A percentile compares a stretch with the other conserved stretches of the same genome.
These are phyloP conservation scores for Orbilia ellipsospora DNA, from an alignment of 2,329 filamentous ascomycete species.

Conservation along the genomic window DNA sequence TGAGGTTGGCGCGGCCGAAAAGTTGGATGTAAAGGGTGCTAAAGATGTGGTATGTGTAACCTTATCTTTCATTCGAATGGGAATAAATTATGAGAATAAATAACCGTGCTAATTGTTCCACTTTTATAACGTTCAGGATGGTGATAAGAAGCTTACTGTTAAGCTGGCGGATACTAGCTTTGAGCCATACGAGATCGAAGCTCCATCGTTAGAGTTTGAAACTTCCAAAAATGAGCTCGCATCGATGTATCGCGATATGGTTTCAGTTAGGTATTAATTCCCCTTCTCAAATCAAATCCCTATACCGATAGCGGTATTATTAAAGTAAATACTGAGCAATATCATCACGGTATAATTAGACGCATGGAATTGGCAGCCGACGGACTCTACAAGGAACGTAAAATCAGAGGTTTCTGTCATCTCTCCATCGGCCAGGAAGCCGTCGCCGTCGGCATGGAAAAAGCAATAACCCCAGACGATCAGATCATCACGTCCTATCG, in stretches of 20 bases:
- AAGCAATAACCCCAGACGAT: conserved; percentile 89
- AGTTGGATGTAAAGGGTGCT: background rate
- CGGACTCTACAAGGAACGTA: conserved; percentile 99
- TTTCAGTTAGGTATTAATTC: conserved; percentile 79
- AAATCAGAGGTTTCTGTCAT: conserved; percentile 99
- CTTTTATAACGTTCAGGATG: conserved; percentile 71
- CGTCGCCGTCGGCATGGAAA: conserved; percentile 95
- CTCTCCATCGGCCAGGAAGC: conserved; percentile 97
- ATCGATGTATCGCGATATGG: conserved; percentile 99
- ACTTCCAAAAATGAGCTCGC: conserved; percentile 98
- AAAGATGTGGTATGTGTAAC: background rate
- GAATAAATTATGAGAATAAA: no score
- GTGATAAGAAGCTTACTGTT: conserved; percentile 92
- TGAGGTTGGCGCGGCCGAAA: conserved; percentile 54
- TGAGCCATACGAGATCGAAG: conserved; percentile 99
- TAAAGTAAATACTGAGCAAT: background rate
- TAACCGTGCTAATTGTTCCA: no score
- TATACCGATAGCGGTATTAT: background rate
- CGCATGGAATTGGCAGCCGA: conserved; percentile 99
- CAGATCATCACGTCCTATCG: conserved; percentile 98
- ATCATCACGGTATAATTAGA: conserved; percentile 65
- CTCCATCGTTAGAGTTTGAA: conserved; percentile 88
- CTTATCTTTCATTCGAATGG: no score
- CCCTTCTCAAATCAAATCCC: conserved; percentile 5
- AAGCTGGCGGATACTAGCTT: conserved; percentile 97